phyloP scores from a whole-genome alignment of 768 basidiomycete genomes.

The Suillus spraguei region DNA sequence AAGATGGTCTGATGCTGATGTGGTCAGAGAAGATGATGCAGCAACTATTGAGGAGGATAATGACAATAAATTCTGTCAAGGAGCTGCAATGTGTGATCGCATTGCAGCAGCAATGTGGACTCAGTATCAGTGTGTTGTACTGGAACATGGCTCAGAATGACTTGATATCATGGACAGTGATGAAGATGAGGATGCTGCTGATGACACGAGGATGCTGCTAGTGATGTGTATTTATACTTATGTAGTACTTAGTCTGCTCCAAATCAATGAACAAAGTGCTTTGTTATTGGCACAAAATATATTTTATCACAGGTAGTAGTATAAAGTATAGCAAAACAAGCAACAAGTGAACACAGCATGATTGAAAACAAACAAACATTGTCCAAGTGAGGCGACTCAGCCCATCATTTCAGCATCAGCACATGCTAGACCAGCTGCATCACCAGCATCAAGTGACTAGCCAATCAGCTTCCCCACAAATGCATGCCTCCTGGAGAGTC shows the following conservation, averaged over 20 bases:
- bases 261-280: neutral
- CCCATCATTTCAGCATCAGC: neutral
- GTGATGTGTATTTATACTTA: neutral
- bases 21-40: neutral
- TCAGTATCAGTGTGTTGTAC: neutral
- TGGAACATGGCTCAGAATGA: neutral
- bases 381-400: too few species aligned
- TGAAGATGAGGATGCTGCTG: neutral
- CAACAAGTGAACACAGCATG: neutral
- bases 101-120: slow-evolving; percentile 1
- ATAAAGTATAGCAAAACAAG: too few species aligned
- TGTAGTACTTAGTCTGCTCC: neutral
- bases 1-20: neutral
- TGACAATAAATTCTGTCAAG: neutral
- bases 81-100: neutral
- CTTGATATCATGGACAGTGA: neutral
- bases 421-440: too few species aligned
- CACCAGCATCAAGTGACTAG: neutral
- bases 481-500: neutral
- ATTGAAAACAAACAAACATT: neutral
- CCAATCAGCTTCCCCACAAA: neutral
- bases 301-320: too few species aligned
- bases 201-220: neutral
- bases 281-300: too few species aligned
- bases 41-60: neutral